These are phyloP conservation scores for Moniliophthora roreri DNA, from an alignment of 1,284 basidiomycete genomes.

Conservation along the genomic window DNA sequence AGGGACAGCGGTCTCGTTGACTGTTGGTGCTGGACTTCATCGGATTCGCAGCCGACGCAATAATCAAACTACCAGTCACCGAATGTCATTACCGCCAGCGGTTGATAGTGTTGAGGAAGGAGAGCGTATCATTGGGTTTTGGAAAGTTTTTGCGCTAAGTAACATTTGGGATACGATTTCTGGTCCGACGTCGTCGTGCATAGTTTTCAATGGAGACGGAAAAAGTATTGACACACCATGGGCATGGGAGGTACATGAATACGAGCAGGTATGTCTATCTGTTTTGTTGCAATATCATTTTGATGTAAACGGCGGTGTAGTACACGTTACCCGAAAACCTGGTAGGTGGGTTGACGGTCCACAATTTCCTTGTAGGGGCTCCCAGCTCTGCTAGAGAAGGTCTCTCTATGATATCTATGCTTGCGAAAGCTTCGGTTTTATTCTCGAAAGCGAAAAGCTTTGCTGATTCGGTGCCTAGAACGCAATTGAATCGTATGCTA, in stretches of 20 bases:
- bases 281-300: not conserved
- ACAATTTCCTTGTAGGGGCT: conserved; percentile 9
- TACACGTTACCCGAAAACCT: conserved; percentile 5
- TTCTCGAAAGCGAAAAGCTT: conserved; percentile 4
- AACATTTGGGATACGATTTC: conserved; percentile 50
- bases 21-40: conserved; percentile 40
- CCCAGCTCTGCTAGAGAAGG: conserved; percentile 7
- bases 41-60: conserved; percentile 36
- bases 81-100: conserved; percentile 28
- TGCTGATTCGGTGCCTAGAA: not conserved
- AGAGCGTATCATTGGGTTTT: conserved; percentile 59
- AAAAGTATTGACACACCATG: conserved; percentile 57
- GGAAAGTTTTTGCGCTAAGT: conserved; percentile 53
- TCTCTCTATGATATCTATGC: conserved; percentile 9
- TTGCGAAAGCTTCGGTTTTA: conserved; percentile 12
- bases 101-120: conserved; percentile 47
- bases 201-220: conserved; percentile 43
- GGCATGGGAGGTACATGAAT: conserved; percentile 50
- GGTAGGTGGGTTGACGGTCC: conserved; percentile 8
- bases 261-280: conserved; percentile 38
- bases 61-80: conserved; percentile 22
- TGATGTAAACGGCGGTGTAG: not conserved
- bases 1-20: conserved; percentile 38
- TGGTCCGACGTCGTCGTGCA: conserved; percentile 27
- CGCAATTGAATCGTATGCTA: not conserved